Conservation (phyloP, 768 basidiomycete genomes). For the Agaricus blazei region DNA sequence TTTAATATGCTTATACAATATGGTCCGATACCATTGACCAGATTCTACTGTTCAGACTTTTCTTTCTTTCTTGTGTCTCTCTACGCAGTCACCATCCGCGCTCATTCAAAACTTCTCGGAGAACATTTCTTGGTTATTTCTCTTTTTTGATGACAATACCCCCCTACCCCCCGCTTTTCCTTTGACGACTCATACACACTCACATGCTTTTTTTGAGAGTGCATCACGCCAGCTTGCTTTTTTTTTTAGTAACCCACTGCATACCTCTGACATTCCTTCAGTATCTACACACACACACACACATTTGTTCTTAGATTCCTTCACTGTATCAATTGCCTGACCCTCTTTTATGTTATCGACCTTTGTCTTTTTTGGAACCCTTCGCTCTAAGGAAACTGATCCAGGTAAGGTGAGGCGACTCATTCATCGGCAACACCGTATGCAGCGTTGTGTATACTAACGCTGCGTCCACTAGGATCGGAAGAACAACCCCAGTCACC, state of each 20-base stretch:
- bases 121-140: background rate
- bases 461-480: constrained; percentile 93
- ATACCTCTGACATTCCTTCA: constrained; percentile 3
- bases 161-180: background rate
- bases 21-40: constrained; percentile 1
- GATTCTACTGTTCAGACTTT: background rate
- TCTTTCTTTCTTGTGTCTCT: background rate
- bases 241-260: background rate
- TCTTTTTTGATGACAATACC: background rate
- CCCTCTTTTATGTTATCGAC: constrained; percentile 9
- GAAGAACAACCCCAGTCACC: constrained; percentile 95
- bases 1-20: background rate
- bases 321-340: constrained; percentile 9
- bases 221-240: background rate
- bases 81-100: background rate
- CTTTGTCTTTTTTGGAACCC: background rate
- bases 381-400: background rate
- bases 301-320: constrained; percentile 8
- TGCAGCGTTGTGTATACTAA: constrained; percentile 93
- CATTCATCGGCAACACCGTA: constrained; percentile 43
- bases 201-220: background rate
- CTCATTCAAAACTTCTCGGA: constrained; percentile 4
- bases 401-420: constrained; percentile 17
- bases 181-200: background rate
- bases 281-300: constrained; percentile 3